Base-by-base conservation (phyloP, 2,329 filamentous ascomycete species). In the Pseudogymnoascus sp. region DNA sequence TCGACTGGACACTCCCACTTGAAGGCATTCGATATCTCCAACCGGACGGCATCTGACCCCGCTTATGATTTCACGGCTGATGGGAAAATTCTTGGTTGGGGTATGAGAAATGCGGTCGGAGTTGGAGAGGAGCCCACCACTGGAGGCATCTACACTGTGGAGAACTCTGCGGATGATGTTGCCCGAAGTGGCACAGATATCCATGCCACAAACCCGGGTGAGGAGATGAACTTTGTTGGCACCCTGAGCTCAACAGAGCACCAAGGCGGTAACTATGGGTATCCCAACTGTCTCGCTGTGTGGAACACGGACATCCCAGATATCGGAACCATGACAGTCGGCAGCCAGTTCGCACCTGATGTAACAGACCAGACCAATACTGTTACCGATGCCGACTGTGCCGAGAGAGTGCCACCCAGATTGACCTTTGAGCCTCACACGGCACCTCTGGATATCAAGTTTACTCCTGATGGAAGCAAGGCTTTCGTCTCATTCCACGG, bases 171-270 rank as follows among this genome's bases (percentile, higher is more conserved):
- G 7, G 87, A 90, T 72, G 73, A 87, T 37, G 77, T 90, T 13
- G 73, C 74, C 12, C 79, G 87, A 33, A 73, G 79, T 58, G 82
- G 80, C 8, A 66, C 77, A n/a, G 84, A 88, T 64, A 80, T 89
- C 48, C 84, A 88, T 66, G 72, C 82, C 64, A 78, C 88, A 68
- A 91, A 91, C 68, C 88, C 88, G 0, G 88, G 80, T 13, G 88
- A 91, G 70, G 86, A 91, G 73, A 74, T 92, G 71, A 90, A 91
- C 72, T 89, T 83, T 71, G 83, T 88, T 64, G 87, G 88, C 3
- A 81, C 79, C 62, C 75, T 89, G 3, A 68, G 67, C 39, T 68
- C 72, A 12, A 65, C 66, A 0, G 69, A 67, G 9, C 61, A 71
- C 18, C 71, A 74, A 61, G 77, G 76, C 13, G 73, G 72, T 2